These are phyloP conservation scores for Ploettnerulaceae sp. DNA, from an alignment of 2,329 filamentous ascomycete species.

Conservation along the genomic window DNA sequence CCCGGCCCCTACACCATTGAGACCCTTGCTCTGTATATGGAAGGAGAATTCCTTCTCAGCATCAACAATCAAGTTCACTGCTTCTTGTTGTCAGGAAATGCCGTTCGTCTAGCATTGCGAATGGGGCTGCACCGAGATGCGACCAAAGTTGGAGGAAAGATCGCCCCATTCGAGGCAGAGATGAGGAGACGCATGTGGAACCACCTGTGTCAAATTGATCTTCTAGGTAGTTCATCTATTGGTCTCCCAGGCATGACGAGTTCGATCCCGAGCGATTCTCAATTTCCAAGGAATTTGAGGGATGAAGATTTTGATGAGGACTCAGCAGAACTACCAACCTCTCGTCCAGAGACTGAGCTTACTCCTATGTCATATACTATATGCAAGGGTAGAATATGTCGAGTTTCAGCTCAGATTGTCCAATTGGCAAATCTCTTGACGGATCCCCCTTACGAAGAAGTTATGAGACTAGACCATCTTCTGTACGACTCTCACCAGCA, in stretches of 20 bases:
- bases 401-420: constrained; percentile 47
- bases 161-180: constrained; percentile 72
- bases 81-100: constrained; percentile 47
- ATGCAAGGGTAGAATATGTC: constrained; percentile 44
- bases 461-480: constrained; percentile 43
- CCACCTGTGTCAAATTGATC: constrained; percentile 53
- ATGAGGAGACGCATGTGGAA: constrained; percentile 60
- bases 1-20: constrained; percentile 46
- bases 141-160: constrained; percentile 32
- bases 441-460: constrained; percentile 44
- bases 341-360: constrained; percentile 53
- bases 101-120: constrained; percentile 51
- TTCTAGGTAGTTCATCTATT: constrained; percentile 62
- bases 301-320: constrained; percentile 62
- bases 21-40: constrained; percentile 44
- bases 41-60: constrained; percentile 49
- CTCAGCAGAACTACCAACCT: constrained; percentile 48
- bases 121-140: constrained; percentile 54
- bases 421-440: constrained; percentile 46
- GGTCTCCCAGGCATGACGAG: constrained; percentile 63
- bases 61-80: constrained; percentile 48
- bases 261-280: constrained; percentile 58
- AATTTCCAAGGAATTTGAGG: constrained; percentile 55
- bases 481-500: constrained; percentile 43
- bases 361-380: constrained; percentile 54